Percentiles rank a stretch among this genome's conserved stretches.
These are phyloP conservation scores for Yamadazyma paraphyllophila DNA, from an alignment of 805 yeast genomes.

Conservation along the genomic window DNA sequence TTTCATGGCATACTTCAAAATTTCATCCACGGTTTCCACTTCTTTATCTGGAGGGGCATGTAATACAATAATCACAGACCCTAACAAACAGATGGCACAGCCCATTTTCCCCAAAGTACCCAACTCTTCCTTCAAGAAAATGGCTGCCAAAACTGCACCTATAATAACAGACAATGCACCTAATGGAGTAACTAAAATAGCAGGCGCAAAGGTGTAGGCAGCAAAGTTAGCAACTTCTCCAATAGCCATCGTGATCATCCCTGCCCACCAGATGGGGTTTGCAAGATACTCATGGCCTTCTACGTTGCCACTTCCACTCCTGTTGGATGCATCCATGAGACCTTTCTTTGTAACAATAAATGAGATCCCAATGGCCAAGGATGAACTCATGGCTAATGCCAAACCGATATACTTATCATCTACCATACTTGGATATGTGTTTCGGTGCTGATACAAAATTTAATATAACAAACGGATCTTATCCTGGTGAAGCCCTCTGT, in stretches of 20 bases:
- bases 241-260: slow-evolving; percentile 84
- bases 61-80: slow-evolving; percentile 81
- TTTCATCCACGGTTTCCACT: slow-evolving; percentile 83
- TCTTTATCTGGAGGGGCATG: slow-evolving; percentile 97
- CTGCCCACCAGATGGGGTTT: slow-evolving; percentile 94
- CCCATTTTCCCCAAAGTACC: slow-evolving; percentile 90
- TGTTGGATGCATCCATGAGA: slow-evolving; percentile 62
- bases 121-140: slow-evolving; percentile 80
- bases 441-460: too few species aligned
- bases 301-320: slow-evolving; percentile 54
- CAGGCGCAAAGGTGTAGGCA: slow-evolving; percentile 94
- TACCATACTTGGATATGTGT: slow-evolving; percentile 34
- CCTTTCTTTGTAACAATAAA: slow-evolving; percentile 90
- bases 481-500: too few species aligned
- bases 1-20: slow-evolving; percentile 70
- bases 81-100: slow-evolving; percentile 85
- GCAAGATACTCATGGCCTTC: slow-evolving; percentile 76
- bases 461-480: too few species aligned
- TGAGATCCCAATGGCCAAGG: slow-evolving; percentile 86
- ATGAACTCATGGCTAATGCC: slow-evolving; percentile 81
- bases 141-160: slow-evolving; percentile 86
- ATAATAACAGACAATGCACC: slow-evolving; percentile 89
- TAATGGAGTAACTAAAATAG: slow-evolving; percentile 85
- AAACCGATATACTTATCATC: slow-evolving; percentile 90
- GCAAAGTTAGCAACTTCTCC: slow-evolving; percentile 93